Conservation (phyloP, 225 moss, liverwort and hornwort genomes). For the Bryoerythrophyllum caledonicum region DNA sequence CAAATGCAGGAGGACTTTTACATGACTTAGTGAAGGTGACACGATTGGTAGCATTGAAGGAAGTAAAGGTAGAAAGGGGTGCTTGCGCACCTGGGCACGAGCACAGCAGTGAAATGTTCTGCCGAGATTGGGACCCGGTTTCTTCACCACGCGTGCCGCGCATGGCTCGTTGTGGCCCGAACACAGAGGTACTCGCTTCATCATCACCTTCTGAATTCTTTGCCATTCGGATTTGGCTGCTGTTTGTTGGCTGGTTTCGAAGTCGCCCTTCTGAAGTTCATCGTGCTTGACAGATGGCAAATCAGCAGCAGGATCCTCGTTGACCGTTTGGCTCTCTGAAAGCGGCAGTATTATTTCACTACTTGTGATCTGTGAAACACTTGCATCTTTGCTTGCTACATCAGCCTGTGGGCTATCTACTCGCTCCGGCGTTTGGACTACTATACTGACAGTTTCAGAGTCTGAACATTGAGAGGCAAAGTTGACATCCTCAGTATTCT, state of each 20-base stretch:
- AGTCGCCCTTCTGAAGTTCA: slow-evolving; percentile 16
- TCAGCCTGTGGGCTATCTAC: slow-evolving; percentile 5
- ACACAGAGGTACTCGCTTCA: slow-evolving; percentile 81
- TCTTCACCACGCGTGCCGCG: slow-evolving; percentile 71
- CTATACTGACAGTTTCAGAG: slow-evolving; percentile 18
- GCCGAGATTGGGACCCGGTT: slow-evolving; percentile 74
- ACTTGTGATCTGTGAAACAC: slow-evolving; percentile 21
- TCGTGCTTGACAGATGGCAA: slow-evolving; percentile 12
- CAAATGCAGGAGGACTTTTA: too few species aligned
- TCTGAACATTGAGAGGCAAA: slow-evolving; percentile 11
- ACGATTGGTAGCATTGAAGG: background rate
- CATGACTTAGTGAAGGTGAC: too few species aligned
- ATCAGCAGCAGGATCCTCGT: slow-evolving; percentile 22
- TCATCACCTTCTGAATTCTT: slow-evolving; percentile 78
- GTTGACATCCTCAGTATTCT: slow-evolving; percentile 27
- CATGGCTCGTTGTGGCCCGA: slow-evolving; percentile 89
- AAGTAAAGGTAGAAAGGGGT: background rate
- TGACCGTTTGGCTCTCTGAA: slow-evolving; percentile 24
- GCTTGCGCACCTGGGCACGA: slow-evolving; percentile 77
- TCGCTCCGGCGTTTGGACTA: slow-evolving; percentile 15
- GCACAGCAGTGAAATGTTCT: slow-evolving; percentile 93
- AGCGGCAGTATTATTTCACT: slow-evolving; percentile 19
- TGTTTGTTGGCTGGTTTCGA: slow-evolving; percentile 35
- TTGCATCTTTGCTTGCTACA: slow-evolving; percentile 8
- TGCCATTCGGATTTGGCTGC: slow-evolving; percentile 71